Base-by-base conservation (phyloP, 805 yeast species). In the Lachancea quebecensis region DNA sequence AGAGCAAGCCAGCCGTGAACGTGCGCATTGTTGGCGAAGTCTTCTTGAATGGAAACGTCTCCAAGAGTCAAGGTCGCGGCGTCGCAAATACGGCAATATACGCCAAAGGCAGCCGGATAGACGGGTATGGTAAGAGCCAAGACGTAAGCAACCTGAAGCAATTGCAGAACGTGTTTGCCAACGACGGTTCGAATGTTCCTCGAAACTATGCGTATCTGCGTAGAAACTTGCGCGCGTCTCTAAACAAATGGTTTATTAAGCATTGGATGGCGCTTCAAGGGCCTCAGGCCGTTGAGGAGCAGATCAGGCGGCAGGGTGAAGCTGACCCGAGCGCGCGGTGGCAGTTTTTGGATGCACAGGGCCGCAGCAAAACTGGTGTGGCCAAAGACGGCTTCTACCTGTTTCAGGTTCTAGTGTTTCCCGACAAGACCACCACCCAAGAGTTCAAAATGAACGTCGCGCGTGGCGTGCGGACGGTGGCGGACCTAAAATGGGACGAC, bases 351-450 rank as follows among this genome's bases (percentile, higher is more conserved):
- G 45, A 48, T 15, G 12, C 38, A 9, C 25, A 45, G 6, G 57
- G 56, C 7, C 39, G 54, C 29, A 42, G 53, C 21, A 39, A 44
- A 21, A 31, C 27, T 8, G 63, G 63, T 0, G 43, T 53, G 3
- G 59, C 66, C 5, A 63, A 62, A 39, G 66, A 63, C 44, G 68
- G 68, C 3, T 48, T 50, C 32, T 64, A 63, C 46, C 41, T 52
- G 15, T 62, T 51, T 41, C 52, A 54, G 25, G 41, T 58, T 4
- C 36, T 44, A 12, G 48, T 54, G n/a, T 55, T 53, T 41, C 64
- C 66, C 1, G 56, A 52, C 21, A 30, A 35, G 8, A 34, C 31
- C 7, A 56, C 55, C 5, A 30, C 33, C 33, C 36, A 39, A 2
- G 50, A 48, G 15, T 54, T 58, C 31, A 46, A 44, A 5, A 36